Evolutionary conservation across 805 yeast species (phyloP).

Genomic region (Teunomyces atbi): DNA sequence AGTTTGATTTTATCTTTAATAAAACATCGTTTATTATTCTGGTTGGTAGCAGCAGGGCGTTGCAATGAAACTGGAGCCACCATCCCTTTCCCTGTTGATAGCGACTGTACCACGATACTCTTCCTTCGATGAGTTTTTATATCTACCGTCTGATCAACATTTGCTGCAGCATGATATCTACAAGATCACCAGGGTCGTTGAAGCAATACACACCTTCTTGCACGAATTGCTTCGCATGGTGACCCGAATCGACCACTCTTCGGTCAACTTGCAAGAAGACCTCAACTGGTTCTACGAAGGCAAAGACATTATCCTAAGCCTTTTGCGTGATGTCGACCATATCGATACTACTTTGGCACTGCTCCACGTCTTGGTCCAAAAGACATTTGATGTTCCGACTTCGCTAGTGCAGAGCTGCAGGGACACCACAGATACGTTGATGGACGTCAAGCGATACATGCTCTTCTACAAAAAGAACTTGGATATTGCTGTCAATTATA

Average conservation of each 20-base stretch:
- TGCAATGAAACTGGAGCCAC: constrained; percentile 4
- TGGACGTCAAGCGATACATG: constrained; percentile 23
- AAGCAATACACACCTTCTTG: constrained; percentile 27
- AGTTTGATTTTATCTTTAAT: no score
- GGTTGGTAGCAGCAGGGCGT: no score
- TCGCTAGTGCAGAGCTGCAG: constrained; percentile 25
- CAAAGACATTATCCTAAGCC: constrained; percentile 16
- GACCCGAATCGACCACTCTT: neutral
- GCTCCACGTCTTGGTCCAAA: constrained; percentile 14
- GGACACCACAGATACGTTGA: constrained; percentile 21
- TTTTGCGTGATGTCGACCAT: constrained; percentile 18
- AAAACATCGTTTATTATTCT: no score
- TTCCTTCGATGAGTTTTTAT: neutral
- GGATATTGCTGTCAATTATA: constrained; percentile 26
- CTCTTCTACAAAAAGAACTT: constrained; percentile 21
- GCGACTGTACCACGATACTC: neutral
- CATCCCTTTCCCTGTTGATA: constrained; percentile 1
- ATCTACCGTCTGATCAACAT: neutral
- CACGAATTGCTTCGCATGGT: constrained; percentile 17
- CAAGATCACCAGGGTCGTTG: constrained; percentile 27
- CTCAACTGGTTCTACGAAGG: constrained; percentile 28
- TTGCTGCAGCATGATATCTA: constrained; percentile 23
- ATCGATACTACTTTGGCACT: constrained; percentile 23
- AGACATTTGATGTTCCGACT: constrained; percentile 5
- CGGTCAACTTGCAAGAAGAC: constrained; percentile 7